Evolutionary conservation across 352 stramenopile genomes (phyloP), one percentile per base, ranked within the genome.

Genomic region (Pythium pyrilobum): DNA sequence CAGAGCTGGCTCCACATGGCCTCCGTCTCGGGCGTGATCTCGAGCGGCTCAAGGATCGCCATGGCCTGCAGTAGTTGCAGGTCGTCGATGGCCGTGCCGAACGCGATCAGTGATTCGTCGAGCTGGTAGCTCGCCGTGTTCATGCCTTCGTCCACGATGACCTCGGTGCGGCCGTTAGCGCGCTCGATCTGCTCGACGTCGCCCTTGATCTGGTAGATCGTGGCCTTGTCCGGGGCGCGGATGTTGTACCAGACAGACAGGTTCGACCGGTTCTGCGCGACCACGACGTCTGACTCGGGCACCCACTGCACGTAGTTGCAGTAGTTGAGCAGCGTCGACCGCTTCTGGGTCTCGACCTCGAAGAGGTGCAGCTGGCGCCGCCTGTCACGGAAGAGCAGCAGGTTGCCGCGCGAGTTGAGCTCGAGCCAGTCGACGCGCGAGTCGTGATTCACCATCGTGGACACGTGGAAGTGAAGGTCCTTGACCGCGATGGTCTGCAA

Each of bases 241-340:
- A 98, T 97, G 56, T 97, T 98, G 79, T 98, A 98, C 94, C 94
- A 98, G 21, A 98, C 89, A 27, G 87, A 97, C 8, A 98, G 53
- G 41, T 89, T 96, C 10, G 65, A 71, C 20, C 92, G 83, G 60
- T 95, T 97, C 59, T 98, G 93, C 7, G 94, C 92, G 8, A 98
- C 94, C 3, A 98, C 89, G 8, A 98, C 94, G 56, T 98, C 92
- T 48, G 81, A 97, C 28, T 96, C 83, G n/a, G 93, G 94, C 9
- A 98, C 93, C 94, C 94, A 98, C 67, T 98, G 92, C 36, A 98
- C 93, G 63, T 98, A 98, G 57, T 90, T 97, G 72, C 90, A 98
- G 69, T 97, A 97, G 55, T 92, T 97, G 18, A 98, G 76, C 33
- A 98, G 64, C 13, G 88, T 97, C 23, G 70, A 91, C 20, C 86